These are phyloP conservation scores for fission yeast (Schizosaccharomyces pombe) DNA, from an alignment of 805 yeast genomes.

Conservation along the genomic window DNA sequence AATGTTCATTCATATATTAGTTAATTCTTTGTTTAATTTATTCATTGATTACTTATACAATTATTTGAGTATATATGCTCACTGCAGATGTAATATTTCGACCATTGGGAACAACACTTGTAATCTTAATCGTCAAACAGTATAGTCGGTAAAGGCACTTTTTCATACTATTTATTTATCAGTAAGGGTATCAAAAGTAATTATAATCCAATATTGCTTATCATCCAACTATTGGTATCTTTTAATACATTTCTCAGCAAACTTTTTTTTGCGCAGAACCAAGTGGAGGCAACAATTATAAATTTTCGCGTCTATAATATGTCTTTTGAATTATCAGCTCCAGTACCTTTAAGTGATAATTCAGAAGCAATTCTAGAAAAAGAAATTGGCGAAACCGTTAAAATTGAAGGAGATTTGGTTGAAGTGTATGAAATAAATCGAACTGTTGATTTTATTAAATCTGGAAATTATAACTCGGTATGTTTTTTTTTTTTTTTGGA, in stretches of 20 bases:
- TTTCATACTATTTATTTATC: too few relatives aligned
- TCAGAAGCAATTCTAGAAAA: not conserved
- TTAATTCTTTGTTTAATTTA: too few relatives aligned
- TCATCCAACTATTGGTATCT: too few relatives aligned
- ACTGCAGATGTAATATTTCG: too few relatives aligned
- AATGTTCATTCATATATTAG: too few relatives aligned
- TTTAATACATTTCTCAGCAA: not conserved
- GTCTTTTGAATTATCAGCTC: conserved; percentile 51
- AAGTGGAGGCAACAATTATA: not conserved
- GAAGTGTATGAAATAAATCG: conserved; percentile 34
- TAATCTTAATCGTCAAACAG: too few relatives aligned
- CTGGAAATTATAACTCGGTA: conserved; percentile 16
- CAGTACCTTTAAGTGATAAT: conserved; percentile 23
- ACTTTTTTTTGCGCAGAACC: not conserved
- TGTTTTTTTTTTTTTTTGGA: not conserved
- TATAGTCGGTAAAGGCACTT: too few relatives aligned
- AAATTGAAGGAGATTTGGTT: conserved; percentile 16
- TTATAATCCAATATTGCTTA: too few relatives aligned
- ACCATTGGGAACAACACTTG: too few relatives aligned
- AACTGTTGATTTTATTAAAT: conserved; percentile 20
- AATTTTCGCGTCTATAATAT: not conserved
- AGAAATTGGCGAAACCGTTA: not conserved
- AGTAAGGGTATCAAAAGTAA: too few relatives aligned
- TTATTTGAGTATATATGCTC: too few relatives aligned
- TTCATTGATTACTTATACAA: too few relatives aligned